Base-by-base conservation (phyloP, 1,284 basidiomycete genomes). In the Thecaphora thlaspeos region DNA sequence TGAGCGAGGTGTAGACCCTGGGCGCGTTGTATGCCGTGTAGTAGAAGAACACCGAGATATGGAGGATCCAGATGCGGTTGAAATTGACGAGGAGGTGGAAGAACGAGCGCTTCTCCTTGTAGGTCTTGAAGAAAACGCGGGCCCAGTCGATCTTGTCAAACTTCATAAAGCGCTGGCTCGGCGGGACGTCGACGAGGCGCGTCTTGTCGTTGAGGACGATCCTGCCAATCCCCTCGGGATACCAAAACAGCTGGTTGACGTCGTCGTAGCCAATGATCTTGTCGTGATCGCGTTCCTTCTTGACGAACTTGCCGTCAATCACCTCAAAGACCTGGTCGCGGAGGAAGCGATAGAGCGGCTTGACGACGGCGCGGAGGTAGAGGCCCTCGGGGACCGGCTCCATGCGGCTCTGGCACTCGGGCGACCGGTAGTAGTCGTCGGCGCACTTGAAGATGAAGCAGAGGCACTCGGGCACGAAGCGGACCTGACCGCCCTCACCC, bases 401-500 rank as follows among this genome's bases (percentile, higher is more conserved):
- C 54, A 91, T 82, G 51, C 91, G 83, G 79, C 87, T 91, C 80
- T 98, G 95, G 76, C 95, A 98, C 78, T 98, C 95, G n/a, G 93
- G 88, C 17, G 91, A 94, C 42, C 94, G 92, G 80, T 99, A 98
- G 80, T 97, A 98, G 81, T 99, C 94, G 79, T 98, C 94, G 22
- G 94, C 95, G 76, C 95, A 98, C 82, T 99, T 97, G 88, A 98
- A 98, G 80, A 98, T 95, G 84, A 96, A 98, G 81, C 92, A 96
- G 49, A 97, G 81, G 75, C 91, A 94, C 79, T 99, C 94, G 22
- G 95, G 94, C 39, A 91, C 86, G 80, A 97, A 99, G n/a, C 95
- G 88, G 45, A 98, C 91, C 77, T 97, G 92, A 11, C 94, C 95
- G 0, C 91, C 94, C 80, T 99, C 95, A 63, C 95, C 94, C 94